These are phyloP conservation scores for Talaromyces albobiverticillius DNA, from an alignment of 2,329 filamentous ascomycete species.

Conservation along the genomic window DNA sequence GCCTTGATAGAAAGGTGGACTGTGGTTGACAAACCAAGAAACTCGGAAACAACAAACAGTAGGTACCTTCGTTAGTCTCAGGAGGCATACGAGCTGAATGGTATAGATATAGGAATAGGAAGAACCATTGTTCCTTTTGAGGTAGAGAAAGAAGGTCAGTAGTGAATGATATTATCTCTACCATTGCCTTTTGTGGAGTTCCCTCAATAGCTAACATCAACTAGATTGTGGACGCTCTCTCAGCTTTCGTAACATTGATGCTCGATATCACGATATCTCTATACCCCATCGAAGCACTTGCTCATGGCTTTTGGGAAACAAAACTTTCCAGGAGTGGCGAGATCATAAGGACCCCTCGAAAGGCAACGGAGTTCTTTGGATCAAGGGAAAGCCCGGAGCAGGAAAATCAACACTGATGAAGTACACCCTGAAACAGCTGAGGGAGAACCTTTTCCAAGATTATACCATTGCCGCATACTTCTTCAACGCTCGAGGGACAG, in stretches of 20 bases:
- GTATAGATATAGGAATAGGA: not conserved
- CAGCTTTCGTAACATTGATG: conserved; percentile 17
- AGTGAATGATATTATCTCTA: too few relatives aligned
- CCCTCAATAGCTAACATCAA: not conserved
- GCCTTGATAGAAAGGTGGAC: not conserved
- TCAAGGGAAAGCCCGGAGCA: conserved; percentile 28
- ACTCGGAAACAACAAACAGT: not conserved
- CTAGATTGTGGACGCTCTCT: conserved; percentile 8
- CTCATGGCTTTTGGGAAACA: conserved; percentile 21
- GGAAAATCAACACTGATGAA: conserved; percentile 26
- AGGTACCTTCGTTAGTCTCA: not conserved
- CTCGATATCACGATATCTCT: conserved; percentile 18
- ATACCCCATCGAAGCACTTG: conserved; percentile 18
- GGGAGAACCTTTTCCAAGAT: not conserved
- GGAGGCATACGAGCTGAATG: not conserved
- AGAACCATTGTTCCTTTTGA: not conserved
- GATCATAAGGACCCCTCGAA: not conserved
- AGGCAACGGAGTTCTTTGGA: conserved; percentile 27
- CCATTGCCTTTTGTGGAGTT: too few relatives aligned
- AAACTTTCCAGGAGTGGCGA: conserved; percentile 20
- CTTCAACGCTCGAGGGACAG: conserved; percentile 12
- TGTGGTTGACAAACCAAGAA: not conserved
- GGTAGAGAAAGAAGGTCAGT: not conserved
- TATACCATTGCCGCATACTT: conserved; percentile 8
- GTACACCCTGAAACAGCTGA: conserved; percentile 15